Evolutionary conservation across 202 grass and related monocot genomes (phyloP), one percentile per base, ranked within the genome.

Genomic region (Panicum hallii): DNA sequence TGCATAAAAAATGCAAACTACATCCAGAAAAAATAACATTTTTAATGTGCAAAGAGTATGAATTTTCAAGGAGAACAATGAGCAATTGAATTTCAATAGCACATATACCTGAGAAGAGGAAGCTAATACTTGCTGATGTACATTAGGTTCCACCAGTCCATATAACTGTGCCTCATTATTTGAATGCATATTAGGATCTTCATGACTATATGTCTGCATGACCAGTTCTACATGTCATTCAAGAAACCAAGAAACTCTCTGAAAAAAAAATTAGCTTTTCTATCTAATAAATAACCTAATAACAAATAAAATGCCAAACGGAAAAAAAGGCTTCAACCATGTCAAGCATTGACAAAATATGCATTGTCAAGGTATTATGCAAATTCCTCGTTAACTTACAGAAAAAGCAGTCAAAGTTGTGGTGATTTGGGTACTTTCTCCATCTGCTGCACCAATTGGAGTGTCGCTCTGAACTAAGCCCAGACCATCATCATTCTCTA

Each of bases 401-500:
- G 77, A 87, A 83, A 92, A 90, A 14, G 71, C 34, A 28, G 90
- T 43, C 77, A 92, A 85, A 86, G 50, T 77, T 77, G 90, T 28
- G 32, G 83, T 63, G 22, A 70, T 89, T 76, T 92, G 88, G 6
- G 86, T 61, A 62, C 86, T 89, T 41, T 84, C 83, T 38, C 44
- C 77, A 82, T 83, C 87, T 5, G 57, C 75, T 41, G 73, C 82
- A 77, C 42, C 91, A 70, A 84, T 58, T 55, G 88, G 89, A 79
- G 90, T 90, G 58, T 90, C 62, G 2, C 83, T 89, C 82, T 89
- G 88, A 44, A 95, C 88, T 70, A 95, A 80, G 54, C 93, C 93
- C 56, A 95, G 75, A 17, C 91, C 93, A 66, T 89, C 88, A 82
- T 90, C 91, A 70, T 86, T 88, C 43, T 86, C 93, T 62, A 92